Percentiles rank a stretch among this genome's conserved stretches.
Evolutionary conservation across 192 early-diverging fungal genomes (phyloP).

Genomic region (Coemansia sp.): DNA sequence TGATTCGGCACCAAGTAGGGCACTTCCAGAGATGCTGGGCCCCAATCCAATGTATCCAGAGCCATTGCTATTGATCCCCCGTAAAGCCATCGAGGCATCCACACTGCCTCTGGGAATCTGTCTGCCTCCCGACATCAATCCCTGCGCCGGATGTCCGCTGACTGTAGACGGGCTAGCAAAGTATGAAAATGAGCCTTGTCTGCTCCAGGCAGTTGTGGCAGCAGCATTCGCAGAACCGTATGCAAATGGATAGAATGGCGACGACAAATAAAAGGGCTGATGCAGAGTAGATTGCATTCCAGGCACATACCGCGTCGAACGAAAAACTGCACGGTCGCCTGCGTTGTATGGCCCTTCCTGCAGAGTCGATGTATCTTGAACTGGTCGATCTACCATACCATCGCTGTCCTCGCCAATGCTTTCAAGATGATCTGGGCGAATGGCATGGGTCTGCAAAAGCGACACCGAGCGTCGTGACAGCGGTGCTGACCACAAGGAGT

Average conservation of each 20-base stretch:
- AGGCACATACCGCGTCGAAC: not conserved
- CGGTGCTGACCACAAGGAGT: slow-evolving; percentile 38
- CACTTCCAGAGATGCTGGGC: not conserved
- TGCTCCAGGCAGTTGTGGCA: slow-evolving; percentile 24
- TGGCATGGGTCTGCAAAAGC: slow-evolving; percentile 30
- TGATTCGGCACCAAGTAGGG: not conserved
- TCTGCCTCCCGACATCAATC: not conserved
- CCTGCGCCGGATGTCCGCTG: slow-evolving; percentile 20
- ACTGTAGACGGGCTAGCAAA: slow-evolving; percentile 11
- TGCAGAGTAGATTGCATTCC: slow-evolving; percentile 15
- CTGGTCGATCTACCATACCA: slow-evolving; percentile 4
- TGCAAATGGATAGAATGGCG: slow-evolving; percentile 24
- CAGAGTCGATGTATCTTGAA: not conserved
- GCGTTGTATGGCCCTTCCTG: not conserved
- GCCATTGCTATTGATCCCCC: not conserved
- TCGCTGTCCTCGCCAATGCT: slow-evolving; percentile 47
- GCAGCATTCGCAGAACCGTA: slow-evolving; percentile 9
- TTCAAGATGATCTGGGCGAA: slow-evolving; percentile 27
- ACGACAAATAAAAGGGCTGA: slow-evolving; percentile 30
- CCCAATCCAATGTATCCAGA: not conserved
- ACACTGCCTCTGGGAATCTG: slow-evolving; percentile 37
- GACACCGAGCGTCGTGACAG: slow-evolving; percentile 43
- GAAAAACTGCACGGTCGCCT: not conserved
- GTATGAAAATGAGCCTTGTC: slow-evolving; percentile 37
- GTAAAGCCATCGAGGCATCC: slow-evolving; percentile 22